Evolutionary conservation across 139 green algal genomes (phyloP).

Genomic region (Astrephomene gubernaculifera): DNA sequence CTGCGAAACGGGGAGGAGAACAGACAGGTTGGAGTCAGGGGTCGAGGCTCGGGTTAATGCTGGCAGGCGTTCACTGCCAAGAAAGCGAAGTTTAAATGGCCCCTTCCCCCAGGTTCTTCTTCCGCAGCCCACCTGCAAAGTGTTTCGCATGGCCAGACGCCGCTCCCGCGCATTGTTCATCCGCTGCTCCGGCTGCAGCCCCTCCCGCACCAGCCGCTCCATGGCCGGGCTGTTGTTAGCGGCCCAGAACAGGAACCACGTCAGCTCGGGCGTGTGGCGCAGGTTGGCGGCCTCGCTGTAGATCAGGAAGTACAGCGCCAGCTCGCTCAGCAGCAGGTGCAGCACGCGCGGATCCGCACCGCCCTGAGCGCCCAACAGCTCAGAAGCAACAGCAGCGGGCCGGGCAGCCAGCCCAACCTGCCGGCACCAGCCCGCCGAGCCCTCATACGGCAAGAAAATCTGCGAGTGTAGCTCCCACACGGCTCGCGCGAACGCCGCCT

Average conservation of each 20-base stretch:
- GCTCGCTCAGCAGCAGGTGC: slow-evolving; percentile 40
- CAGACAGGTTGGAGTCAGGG: background rate
- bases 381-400: background rate
- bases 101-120: background rate
- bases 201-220: slow-evolving; percentile 10
- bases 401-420: slow-evolving; percentile 18
- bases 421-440: background rate
- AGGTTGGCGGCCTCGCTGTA: slow-evolving; percentile 79
- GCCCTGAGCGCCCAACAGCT: background rate
- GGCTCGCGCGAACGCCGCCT: slow-evolving; percentile 1
- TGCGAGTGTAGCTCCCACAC: slow-evolving; percentile 39
- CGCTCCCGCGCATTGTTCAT: background rate
- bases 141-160: slow-evolving; percentile 20
- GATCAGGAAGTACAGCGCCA: slow-evolving; percentile 51
- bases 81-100: background rate
- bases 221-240: slow-evolving; percentile 20
- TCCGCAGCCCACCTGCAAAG: background rate
- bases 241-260: slow-evolving; percentile 86
- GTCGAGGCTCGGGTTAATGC: background rate
- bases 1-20: background rate
- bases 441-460: slow-evolving; percentile 39
- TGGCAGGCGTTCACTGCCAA: background rate
- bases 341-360: background rate
- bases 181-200: background rate
- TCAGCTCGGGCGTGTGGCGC: slow-evolving; percentile 77